phyloP scores from a whole-genome alignment of 768 basidiomycete species.

The Agrocybe pediades region DNA sequence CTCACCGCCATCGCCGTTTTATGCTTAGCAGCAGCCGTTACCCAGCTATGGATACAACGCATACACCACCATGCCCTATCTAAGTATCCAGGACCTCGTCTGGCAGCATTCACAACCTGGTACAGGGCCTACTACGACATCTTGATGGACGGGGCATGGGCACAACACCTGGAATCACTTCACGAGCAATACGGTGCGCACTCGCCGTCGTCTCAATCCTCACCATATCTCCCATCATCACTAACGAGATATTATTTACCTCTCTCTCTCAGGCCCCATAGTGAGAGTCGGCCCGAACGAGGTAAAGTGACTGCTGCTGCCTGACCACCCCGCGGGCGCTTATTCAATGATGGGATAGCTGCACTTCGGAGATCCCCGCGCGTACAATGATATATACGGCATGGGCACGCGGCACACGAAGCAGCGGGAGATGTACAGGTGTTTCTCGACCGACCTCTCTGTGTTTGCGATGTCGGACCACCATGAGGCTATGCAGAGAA shows the following conservation, averaged over 20 bases:
- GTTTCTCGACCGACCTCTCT: conserved; percentile 37
- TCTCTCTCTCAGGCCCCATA: conserved; percentile 28
- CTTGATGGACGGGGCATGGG: conserved; percentile 37
- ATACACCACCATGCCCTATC: conserved; percentile 26
- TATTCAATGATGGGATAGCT: conserved; percentile 31
- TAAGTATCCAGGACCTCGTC: conserved; percentile 32
- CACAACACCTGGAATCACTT: conserved; percentile 34
- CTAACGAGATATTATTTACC: not conserved
- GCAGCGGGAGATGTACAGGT: conserved; percentile 34
- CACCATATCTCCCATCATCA: not conserved
- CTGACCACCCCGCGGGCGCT: conserved; percentile 1
- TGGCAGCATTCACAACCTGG: conserved; percentile 33
- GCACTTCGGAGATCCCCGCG: conserved; percentile 42
- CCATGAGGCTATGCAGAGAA: conserved; percentile 33
- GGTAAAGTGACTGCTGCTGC: conserved; percentile 20
- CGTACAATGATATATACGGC: conserved; percentile 43
- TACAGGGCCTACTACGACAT: conserved; percentile 38
- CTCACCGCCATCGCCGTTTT: conserved; percentile 3
- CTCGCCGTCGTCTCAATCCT: not conserved
- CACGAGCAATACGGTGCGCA: conserved; percentile 41
- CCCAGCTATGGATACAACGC: not conserved
- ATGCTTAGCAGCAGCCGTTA: conserved; percentile 1
- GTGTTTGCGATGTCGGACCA: conserved; percentile 37
- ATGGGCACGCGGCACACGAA: conserved; percentile 37
- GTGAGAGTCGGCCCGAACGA: conserved; percentile 41